phyloP scores from a whole-genome alignment of 225 moss, liverwort and hornwort genomes.

The Pseudoscleropodium purum region DNA sequence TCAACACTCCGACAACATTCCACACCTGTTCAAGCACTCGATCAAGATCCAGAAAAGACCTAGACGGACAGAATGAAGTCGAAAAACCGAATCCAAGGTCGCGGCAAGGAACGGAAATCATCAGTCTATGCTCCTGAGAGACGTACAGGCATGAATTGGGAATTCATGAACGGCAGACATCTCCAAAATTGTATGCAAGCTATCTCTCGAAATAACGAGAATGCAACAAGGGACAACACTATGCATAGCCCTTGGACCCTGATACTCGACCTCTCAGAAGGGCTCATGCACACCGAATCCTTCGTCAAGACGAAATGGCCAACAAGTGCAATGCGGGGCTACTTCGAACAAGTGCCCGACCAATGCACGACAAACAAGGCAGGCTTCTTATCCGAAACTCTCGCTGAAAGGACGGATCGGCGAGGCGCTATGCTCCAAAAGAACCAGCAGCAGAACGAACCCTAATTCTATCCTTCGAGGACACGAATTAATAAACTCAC shows the following conservation, averaged over 20 bases:
- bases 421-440: neutral
- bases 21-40: slow-evolving; percentile 50
- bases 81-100: neutral
- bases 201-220: neutral
- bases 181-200: neutral
- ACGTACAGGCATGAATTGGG: neutral
- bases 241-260: neutral
- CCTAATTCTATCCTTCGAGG: neutral
- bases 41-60: neutral
- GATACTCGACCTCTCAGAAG: neutral
- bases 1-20: slow-evolving; percentile 93
- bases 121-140: neutral
- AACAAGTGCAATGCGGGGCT: neutral
- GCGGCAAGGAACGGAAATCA: neutral
- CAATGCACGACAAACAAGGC: no score
- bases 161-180: neutral
- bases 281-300: neutral
- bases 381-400: neutral
- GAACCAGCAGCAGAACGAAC: neutral
- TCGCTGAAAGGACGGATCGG: neutral
- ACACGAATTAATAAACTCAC: neutral
- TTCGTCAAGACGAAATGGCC: neutral
- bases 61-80: neutral
- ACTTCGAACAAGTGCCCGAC: no score
- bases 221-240: neutral